Conservation (phyloP, 768 basidiomycete species). For the Leccinum barrowsii region DNA sequence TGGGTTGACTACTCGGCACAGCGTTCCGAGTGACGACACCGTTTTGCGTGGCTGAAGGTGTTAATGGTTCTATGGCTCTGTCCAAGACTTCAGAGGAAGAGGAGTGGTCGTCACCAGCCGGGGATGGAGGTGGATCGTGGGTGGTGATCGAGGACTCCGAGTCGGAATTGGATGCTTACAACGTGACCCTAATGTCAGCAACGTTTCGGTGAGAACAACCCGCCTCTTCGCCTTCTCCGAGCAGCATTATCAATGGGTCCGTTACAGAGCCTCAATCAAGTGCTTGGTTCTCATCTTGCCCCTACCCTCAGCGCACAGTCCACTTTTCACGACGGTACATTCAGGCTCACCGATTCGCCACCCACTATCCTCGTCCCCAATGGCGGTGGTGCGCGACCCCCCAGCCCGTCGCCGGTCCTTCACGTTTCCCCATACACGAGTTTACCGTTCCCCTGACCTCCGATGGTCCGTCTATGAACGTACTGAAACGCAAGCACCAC, state of each 20-base stretch:
- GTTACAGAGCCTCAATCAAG: constrained; percentile 55
- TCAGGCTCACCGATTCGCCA: constrained; percentile 31
- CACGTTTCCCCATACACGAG: constrained; percentile 33
- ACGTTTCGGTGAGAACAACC: constrained; percentile 51
- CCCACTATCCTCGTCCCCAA: constrained; percentile 31
- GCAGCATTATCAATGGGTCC: constrained; percentile 22
- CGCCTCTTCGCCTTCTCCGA: constrained; percentile 20
- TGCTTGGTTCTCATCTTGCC: constrained; percentile 51
- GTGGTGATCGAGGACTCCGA: constrained; percentile 24
- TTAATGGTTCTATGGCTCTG: constrained; percentile 27
- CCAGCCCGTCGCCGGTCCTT: constrained; percentile 29
- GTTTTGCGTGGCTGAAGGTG: constrained; percentile 38
- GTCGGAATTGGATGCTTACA: constrained; percentile 42
- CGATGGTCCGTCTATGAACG: constrained; percentile 22
- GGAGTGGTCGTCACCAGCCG: constrained; percentile 6
- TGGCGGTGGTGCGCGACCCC: constrained; percentile 19
- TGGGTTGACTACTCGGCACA: constrained; percentile 47
- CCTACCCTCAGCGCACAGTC: constrained; percentile 34
- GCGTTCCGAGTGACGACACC: constrained; percentile 57
- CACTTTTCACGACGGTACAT: constrained; percentile 29
- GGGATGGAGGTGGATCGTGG: constrained; percentile 4
- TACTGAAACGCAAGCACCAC: constrained; percentile 48
- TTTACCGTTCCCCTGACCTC: constrained; percentile 29
- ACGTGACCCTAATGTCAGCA: constrained; percentile 53
- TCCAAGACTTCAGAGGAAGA: constrained; percentile 24